Conservation (phyloP, 106 monocot species). For the Cymbidium sinense region DNA sequence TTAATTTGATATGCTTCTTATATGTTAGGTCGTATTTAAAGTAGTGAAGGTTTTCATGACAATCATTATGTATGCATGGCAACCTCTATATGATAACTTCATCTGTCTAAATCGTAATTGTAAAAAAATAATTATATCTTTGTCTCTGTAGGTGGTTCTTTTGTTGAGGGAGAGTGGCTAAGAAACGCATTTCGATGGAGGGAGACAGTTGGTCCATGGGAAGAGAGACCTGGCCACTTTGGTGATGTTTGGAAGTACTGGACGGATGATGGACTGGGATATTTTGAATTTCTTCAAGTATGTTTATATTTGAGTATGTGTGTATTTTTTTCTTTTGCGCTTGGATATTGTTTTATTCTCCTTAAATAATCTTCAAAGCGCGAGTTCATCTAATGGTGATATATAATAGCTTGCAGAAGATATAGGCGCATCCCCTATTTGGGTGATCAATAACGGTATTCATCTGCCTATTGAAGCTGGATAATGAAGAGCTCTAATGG, state of each 20-base stretch:
- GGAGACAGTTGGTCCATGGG: constrained; percentile 88
- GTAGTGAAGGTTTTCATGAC: background rate
- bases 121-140: background rate
- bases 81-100: background rate
- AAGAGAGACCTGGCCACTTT: constrained; percentile 96
- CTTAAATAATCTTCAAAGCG: background rate
- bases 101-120: background rate
- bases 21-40: background rate
- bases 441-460: constrained; percentile 78
- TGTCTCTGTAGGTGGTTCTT: constrained; percentile 70
- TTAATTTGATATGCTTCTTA: no score
- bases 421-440: constrained; percentile 56
- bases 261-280: constrained; percentile 99
- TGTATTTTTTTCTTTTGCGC: background rate
- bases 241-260: constrained; percentile 95
- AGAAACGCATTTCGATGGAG: constrained; percentile 95
- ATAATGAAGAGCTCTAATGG: background rate
- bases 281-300: constrained; percentile 90
- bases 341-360: background rate
- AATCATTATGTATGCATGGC: background rate
- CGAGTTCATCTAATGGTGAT: constrained; percentile 8
- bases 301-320: background rate
- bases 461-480: background rate
- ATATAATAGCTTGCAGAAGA: constrained; percentile 67
- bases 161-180: constrained; percentile 90